phyloP scores from a whole-genome alignment of 2,329 filamentous ascomycete species.

The Talaromyces pinophilus region DNA sequence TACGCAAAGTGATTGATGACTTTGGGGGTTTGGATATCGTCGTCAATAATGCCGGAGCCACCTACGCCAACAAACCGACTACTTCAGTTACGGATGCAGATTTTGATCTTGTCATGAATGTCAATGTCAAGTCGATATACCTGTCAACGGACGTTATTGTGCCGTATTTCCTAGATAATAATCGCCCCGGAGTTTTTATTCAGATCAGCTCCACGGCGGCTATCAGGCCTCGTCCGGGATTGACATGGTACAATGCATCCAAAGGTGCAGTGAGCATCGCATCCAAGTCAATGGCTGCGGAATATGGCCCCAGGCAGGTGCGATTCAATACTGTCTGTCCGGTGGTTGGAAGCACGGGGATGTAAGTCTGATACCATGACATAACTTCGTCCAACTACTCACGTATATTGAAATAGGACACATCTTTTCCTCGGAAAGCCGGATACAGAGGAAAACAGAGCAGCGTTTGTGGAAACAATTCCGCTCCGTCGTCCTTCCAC shows the following conservation, averaged over 20 bases:
- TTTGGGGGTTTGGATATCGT: slow-evolving; percentile 41
- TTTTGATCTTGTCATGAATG: slow-evolving; percentile 42
- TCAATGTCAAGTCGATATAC: slow-evolving; percentile 46
- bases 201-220: slow-evolving; percentile 45
- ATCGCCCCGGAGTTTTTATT: slow-evolving; percentile 40
- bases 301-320: slow-evolving; percentile 30
- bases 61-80: slow-evolving; percentile 40
- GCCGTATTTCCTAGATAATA: slow-evolving; percentile 38
- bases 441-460: slow-evolving; percentile 47
- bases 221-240: slow-evolving; percentile 39
- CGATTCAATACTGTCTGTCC: slow-evolving; percentile 33
- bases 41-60: slow-evolving; percentile 49
- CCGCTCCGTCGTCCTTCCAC: slow-evolving; percentile 48
- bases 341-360: slow-evolving; percentile 29
- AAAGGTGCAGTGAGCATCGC: slow-evolving; percentile 42
- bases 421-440: slow-evolving; percentile 54
- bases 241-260: slow-evolving; percentile 47
- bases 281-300: slow-evolving; percentile 31
- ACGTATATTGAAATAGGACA: slow-evolving; percentile 51
- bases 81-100: slow-evolving; percentile 42
- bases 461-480: slow-evolving; percentile 48
- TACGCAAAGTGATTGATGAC: slow-evolving; percentile 24
- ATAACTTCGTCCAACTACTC: not conserved
- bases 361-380: slow-evolving; percentile 51
- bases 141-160: slow-evolving; percentile 37